phyloP scores from a whole-genome alignment of 1,139 yeast genomes.

The Yamadazyma triangularis region DNA sequence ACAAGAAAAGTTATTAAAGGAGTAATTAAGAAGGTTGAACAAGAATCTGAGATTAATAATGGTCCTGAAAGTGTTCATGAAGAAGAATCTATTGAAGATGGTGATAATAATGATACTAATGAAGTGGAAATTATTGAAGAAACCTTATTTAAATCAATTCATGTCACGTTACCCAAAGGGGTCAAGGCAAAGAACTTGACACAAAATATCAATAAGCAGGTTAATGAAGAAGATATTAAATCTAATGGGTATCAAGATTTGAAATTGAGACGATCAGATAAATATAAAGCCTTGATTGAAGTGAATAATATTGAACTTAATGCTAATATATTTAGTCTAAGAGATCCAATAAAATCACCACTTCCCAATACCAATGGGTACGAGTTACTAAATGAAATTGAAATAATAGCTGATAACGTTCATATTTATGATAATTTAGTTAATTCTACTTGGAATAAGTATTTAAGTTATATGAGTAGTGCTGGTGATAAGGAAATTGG shows the following conservation, averaged over 20 bases:
- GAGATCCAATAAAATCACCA: slow-evolving; percentile 39
- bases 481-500: slow-evolving; percentile 70
- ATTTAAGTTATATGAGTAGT: slow-evolving; percentile 64
- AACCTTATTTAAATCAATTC: slow-evolving; percentile 68
- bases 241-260: slow-evolving; percentile 34
- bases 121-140: slow-evolving; percentile 46
- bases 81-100: slow-evolving; percentile 9
- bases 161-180: slow-evolving; percentile 56
- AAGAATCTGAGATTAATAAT: slow-evolving; percentile 29
- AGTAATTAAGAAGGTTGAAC: slow-evolving; percentile 61
- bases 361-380: slow-evolving; percentile 15
- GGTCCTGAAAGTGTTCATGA: slow-evolving; percentile 11
- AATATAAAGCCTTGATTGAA: slow-evolving; percentile 59
- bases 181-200: slow-evolving; percentile 45
- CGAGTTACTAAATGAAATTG: slow-evolving; percentile 47
- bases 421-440: slow-evolving; percentile 64
- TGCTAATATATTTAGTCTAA: slow-evolving; percentile 40
- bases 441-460: slow-evolving; percentile 88
- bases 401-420: slow-evolving; percentile 16
- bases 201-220: slow-evolving; percentile 46
- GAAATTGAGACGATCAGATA: slow-evolving; percentile 59
- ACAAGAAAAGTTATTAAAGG: slow-evolving; percentile 64
- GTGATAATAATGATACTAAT: too few species aligned
- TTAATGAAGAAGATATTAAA: slow-evolving; percentile 22
- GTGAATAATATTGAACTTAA: slow-evolving; percentile 48